Percentiles rank a stretch among this genome's conserved stretches.
Evolutionary conservation across 257 asterid species (phyloP).

Genomic region (Petunia secreta): DNA sequence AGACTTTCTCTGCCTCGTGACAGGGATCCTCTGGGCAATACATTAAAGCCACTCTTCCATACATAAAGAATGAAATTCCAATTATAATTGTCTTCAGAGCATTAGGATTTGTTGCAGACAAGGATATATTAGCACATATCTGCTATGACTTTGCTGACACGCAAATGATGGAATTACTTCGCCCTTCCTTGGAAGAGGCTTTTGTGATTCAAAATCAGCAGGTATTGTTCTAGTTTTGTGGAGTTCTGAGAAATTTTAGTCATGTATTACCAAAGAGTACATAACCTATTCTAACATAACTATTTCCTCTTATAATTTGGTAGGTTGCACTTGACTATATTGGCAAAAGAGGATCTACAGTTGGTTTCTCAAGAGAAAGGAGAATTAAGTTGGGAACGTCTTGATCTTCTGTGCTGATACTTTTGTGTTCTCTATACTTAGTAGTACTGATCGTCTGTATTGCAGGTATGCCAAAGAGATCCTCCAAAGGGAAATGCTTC

Average conservation of each 20-base stretch:
- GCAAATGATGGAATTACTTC: conserved; percentile 94
- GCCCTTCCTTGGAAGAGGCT: conserved; percentile 98
- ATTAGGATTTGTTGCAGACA: conserved; percentile 94
- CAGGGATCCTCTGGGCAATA: conserved; percentile 98
- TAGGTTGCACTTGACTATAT: conserved; percentile 98
- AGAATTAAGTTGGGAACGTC: conserved; percentile 73
- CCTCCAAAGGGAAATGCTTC: conserved; percentile 98
- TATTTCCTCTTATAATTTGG: conserved; percentile 17
- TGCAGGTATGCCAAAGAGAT: conserved; percentile 93
- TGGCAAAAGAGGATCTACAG: conserved; percentile 97
- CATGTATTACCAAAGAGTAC: neutral
- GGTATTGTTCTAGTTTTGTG: conserved; percentile 41
- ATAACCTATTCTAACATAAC: neutral
- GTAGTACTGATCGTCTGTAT: conserved; percentile 19
- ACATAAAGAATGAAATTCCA: conserved; percentile 91
- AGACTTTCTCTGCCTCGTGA: conserved; percentile 20
- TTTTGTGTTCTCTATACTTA: conserved; percentile 8
- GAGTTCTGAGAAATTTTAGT: neutral
- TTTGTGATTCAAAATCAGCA: conserved; percentile 96
- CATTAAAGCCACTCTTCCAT: conserved; percentile 93
- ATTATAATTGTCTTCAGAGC: conserved; percentile 92
- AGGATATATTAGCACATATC: conserved; percentile 89
- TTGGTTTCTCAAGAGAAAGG: conserved; percentile 92
- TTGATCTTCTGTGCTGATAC: neutral
- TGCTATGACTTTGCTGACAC: conserved; percentile 91